A percentile compares a stretch with the other conserved stretches of the same genome.
Conservation (phyloP, 305 asterid species). For the Petunia hybrid region DNA sequence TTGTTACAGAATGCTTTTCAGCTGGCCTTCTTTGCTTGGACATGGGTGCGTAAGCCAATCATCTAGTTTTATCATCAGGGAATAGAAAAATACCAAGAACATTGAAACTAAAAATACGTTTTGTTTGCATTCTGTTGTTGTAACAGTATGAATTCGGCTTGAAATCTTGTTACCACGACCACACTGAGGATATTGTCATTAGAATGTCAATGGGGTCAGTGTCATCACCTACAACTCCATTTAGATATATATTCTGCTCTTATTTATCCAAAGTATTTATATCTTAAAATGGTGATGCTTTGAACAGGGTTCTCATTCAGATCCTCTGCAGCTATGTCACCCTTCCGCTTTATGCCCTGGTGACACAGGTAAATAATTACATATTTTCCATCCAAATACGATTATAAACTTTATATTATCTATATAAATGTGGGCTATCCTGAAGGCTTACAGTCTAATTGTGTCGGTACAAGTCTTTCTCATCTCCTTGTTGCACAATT, state of each 20-base stretch:
- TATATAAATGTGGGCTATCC: too few relatives aligned
- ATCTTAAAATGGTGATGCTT: neutral
- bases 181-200: slow-evolving; percentile 69
- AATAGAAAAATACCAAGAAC: neutral
- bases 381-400: too few relatives aligned
- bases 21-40: slow-evolving; percentile 91
- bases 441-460: too few relatives aligned
- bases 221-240: too few relatives aligned
- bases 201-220: slow-evolving; percentile 76
- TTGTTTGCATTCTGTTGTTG: neutral
- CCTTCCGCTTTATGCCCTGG: slow-evolving; percentile 86
- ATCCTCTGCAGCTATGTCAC: slow-evolving; percentile 83
- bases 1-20: slow-evolving; percentile 84
- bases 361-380: slow-evolving; percentile 64
- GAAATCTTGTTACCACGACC: slow-evolving; percentile 81
- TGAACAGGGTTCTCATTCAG: slow-evolving; percentile 65
- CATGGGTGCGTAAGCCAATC: slow-evolving; percentile 74
- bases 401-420: too few relatives aligned
- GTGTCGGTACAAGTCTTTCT: too few relatives aligned
- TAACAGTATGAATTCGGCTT: slow-evolving; percentile 75
- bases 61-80: neutral
- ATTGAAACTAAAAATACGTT: neutral
- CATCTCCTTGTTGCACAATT: neutral
- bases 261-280: neutral
- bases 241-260: too few relatives aligned